These are phyloP conservation scores for Diplodia mutila DNA, from an alignment of 2,329 filamentous ascomycete species.

Conservation along the genomic window DNA sequence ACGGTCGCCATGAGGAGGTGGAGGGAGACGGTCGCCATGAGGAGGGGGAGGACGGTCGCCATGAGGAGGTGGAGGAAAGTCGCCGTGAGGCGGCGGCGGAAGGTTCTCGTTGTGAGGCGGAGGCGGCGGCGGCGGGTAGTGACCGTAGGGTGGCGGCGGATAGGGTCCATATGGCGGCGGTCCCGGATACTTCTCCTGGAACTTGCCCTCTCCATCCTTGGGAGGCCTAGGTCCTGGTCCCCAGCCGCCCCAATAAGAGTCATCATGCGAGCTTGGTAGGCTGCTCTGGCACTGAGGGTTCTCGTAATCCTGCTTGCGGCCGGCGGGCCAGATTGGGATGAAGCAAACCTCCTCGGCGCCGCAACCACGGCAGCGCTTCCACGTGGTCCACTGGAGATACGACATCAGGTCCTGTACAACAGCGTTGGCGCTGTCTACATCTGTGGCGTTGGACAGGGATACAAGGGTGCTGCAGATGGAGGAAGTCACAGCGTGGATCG, in stretches of 20 bases:
- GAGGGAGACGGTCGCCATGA: not conserved
- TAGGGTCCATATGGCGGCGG: slow-evolving; percentile 6
- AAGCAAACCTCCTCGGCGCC: slow-evolving; percentile 59
- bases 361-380: slow-evolving; percentile 62
- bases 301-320: slow-evolving; percentile 58
- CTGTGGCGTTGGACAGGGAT: slow-evolving; percentile 26
- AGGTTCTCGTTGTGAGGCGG: not conserved
- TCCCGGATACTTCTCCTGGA: slow-evolving; percentile 12
- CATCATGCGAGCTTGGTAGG: slow-evolving; percentile 2
- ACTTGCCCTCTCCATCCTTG: not conserved
- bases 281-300: slow-evolving; percentile 48
- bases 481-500: slow-evolving; percentile 37
- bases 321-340: slow-evolving; percentile 68
- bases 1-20: not conserved
- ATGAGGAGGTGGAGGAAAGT: not conserved
- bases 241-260: slow-evolving; percentile 21
- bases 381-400: slow-evolving; percentile 62
- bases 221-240: slow-evolving; percentile 1
- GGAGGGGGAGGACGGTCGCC: not conserved
- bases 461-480: slow-evolving; percentile 42
- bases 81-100: not conserved
- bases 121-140: not conserved
- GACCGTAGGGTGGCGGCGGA: not conserved
- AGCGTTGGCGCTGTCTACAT: slow-evolving; percentile 34
- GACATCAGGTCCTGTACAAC: slow-evolving; percentile 49